Evolutionary conservation across 768 basidiomycete species (phyloP), one percentile per base, ranked within the genome.

Genomic region (Termitomyces sp.): DNA sequence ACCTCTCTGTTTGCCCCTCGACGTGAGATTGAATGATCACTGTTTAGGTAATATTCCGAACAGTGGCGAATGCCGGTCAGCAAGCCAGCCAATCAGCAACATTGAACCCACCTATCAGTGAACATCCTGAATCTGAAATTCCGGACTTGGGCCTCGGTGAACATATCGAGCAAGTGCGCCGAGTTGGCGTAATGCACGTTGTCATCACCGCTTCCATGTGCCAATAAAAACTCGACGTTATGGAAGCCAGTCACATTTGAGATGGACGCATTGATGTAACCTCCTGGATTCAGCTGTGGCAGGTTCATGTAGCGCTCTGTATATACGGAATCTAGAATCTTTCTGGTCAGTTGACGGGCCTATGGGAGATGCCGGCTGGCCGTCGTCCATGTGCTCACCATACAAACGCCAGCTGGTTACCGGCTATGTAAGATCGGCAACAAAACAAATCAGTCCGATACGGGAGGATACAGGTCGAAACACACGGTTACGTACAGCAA

Each of bases 251-350:
- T 87, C 50, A 97, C 93, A 67, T 92, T 86, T 56, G 88, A 86
- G 55, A 99, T 88, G 0, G 92, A 91, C 18, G 91, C 89, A 49
- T 88, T 92, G 63, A 88, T 73, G 75, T 99, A 99, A n/a, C 97
- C 97, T 0, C 76, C 84, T 0, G 82, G 81, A 69, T 98, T 98
- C 10, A 81, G 73, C 16, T 77, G 69, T 0, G 94, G 94, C 26
- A 90, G 79, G 63, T 86, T 84, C 94, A 98, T 94, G 78, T 98
- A 98, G 18, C 97, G 86, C 65, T 99, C 97, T 2, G 97, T 99
- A 70, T 98, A 98, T 62, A 98, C 88, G 0, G 94, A 89, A 74
- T 98, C 94, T 90, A 63, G 52, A 60, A 59, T 44, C 22, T 22
- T 16, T 48, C 43, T 18, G 20, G 32, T 53, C 53, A 54, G 45